phyloP scores from a whole-genome alignment of 805 yeast genomes.

The Sporopachydermia lactativora region DNA sequence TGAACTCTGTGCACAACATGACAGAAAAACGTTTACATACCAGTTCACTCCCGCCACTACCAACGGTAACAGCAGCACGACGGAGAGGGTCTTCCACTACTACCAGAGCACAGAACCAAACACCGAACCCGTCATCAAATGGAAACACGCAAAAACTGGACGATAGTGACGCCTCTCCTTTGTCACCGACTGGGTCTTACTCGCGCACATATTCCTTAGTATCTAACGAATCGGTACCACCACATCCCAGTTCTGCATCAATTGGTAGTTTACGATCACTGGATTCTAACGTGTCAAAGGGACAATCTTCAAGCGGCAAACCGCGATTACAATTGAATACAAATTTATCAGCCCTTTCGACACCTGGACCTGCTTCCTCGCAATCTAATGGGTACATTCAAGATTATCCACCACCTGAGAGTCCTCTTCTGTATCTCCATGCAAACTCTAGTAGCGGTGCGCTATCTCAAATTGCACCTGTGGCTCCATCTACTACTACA shows the following conservation, averaged over 20 bases:
- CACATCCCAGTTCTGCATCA: neutral
- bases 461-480: no score
- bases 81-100: conserved; percentile 14
- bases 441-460: neutral
- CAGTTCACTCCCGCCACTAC: conserved; percentile 20
- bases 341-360: neutral
- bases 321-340: neutral
- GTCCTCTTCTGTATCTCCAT: neutral
- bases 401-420: no score
- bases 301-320: neutral
- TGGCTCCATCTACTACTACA: no score
- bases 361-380: neutral
- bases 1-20: neutral
- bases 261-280: neutral
- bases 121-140: neutral
- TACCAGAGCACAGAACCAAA: conserved; percentile 13
- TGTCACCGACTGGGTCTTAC: neutral
- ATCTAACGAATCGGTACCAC: neutral
- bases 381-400: neutral
- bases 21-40: conserved; percentile 10
- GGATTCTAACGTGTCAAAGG: neutral
- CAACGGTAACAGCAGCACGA: conserved; percentile 19
- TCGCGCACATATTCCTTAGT: neutral
- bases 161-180: no score
- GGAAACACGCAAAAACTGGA: no score